Evolutionary conservation across 2,329 filamentous ascomycete genomes (phyloP).

Genomic region (Pestalotiopsis sp.): DNA sequence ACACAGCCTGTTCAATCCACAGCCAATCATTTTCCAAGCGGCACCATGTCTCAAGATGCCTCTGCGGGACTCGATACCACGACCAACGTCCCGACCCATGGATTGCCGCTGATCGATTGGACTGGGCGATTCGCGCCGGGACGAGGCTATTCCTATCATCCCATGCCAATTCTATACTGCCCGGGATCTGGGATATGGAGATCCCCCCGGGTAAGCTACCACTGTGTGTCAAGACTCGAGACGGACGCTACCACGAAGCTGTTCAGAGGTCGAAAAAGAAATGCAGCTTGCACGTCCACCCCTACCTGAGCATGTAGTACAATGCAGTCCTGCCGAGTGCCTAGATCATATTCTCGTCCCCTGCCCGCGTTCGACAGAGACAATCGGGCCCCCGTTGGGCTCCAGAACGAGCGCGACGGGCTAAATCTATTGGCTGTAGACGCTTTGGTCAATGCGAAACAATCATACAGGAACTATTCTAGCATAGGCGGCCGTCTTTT

Average conservation of each 20-base stretch:
- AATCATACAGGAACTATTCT: slow-evolving; percentile 11
- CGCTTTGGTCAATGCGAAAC: slow-evolving; percentile 28
- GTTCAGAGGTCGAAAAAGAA: background rate
- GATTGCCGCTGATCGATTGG: slow-evolving; percentile 7
- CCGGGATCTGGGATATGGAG: background rate
- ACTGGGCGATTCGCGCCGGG: background rate
- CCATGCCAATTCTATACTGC: slow-evolving; percentile 3
- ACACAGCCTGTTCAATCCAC: slow-evolving; percentile 25
- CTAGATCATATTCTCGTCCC: slow-evolving; percentile 20
- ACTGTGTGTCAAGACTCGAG: background rate
- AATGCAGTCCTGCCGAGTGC: slow-evolving; percentile 16
- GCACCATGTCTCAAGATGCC: slow-evolving; percentile 25
- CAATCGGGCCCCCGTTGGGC: slow-evolving; percentile 23
- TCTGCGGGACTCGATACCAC: background rate
- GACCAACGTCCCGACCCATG: background rate
- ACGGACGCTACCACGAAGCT: background rate
- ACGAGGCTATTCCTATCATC: slow-evolving; percentile 9
- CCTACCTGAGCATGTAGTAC: background rate
- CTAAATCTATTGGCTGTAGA: slow-evolving; percentile 29
- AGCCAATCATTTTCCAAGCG: slow-evolving; percentile 29
- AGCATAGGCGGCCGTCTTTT: slow-evolving; percentile 1
- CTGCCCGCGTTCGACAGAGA: slow-evolving; percentile 18
- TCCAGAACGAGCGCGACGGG: slow-evolving; percentile 26
- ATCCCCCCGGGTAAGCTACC: background rate
- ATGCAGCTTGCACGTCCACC: background rate